Conservation (phyloP, 2,329 filamentous ascomycete genomes). For the Geosmithia flava region DNA sequence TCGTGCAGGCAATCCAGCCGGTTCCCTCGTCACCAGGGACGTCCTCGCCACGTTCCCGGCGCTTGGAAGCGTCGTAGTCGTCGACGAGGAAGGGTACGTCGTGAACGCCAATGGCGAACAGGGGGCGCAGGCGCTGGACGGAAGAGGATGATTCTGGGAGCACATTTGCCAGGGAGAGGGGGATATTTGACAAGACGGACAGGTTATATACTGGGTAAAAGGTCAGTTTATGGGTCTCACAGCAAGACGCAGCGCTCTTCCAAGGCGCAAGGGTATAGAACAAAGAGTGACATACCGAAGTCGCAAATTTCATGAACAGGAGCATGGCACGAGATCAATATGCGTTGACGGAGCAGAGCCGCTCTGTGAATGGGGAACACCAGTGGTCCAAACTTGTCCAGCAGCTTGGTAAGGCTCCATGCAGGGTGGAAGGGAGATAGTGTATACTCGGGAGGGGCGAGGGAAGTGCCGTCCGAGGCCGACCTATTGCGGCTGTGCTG, state of each 20-base stretch:
- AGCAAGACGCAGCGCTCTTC: slow-evolving; percentile 8
- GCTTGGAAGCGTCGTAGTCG: slow-evolving; percentile 37
- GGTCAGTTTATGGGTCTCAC: slow-evolving; percentile 4
- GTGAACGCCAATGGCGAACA: slow-evolving; percentile 91
- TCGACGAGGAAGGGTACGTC: slow-evolving; percentile 72
- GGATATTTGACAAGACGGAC: slow-evolving; percentile 84
- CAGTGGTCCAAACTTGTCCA: slow-evolving; percentile 79
- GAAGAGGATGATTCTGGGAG: slow-evolving; percentile 47
- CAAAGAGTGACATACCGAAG: slow-evolving; percentile 51
- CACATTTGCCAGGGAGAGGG: slow-evolving; percentile 56
- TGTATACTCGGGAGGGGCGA: slow-evolving; percentile 48
- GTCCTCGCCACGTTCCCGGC: slow-evolving; percentile 19
- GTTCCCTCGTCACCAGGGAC: slow-evolving; percentile 34
- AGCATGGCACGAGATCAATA: slow-evolving; percentile 74
- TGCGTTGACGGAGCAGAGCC: slow-evolving; percentile 73
- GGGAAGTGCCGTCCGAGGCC: slow-evolving; percentile 46
- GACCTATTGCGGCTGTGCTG: slow-evolving; percentile 45
- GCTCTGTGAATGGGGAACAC: slow-evolving; percentile 87
- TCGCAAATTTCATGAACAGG: slow-evolving; percentile 80
- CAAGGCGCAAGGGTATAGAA: background rate
- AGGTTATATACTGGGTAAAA: slow-evolving; percentile 69
- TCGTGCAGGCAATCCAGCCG: slow-evolving; percentile 92
- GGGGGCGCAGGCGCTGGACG: slow-evolving; percentile 56
- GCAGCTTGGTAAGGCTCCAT: slow-evolving; percentile 62
- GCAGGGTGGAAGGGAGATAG: slow-evolving; percentile 76